Percentiles rank a stretch among this genome's conserved stretches.
phyloP scores from a whole-genome alignment of 2,329 filamentous ascomycete genomes.

The Coniochaeta hoffmannii region DNA sequence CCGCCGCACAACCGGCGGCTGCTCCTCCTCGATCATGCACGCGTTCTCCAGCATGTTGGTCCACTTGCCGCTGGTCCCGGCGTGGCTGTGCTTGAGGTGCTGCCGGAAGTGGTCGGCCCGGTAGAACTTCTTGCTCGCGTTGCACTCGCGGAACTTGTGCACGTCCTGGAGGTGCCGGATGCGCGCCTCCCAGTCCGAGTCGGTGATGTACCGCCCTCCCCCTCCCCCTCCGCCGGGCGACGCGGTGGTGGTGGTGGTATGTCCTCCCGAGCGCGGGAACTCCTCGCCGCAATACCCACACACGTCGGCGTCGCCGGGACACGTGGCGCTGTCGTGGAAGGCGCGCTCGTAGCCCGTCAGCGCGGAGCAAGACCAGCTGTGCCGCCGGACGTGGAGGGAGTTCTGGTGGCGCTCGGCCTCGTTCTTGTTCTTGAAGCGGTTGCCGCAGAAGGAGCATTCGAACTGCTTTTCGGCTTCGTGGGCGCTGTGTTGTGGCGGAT shows the following conservation, averaged over 20 bases:
- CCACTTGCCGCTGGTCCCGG: constrained; percentile 95
- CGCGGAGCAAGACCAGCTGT: constrained; percentile 96
- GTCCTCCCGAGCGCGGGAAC: constrained; percentile 55
- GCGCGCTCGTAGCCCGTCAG: constrained; percentile 70
- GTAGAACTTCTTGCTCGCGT: constrained; percentile 97
- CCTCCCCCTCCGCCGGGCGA: constrained; percentile 19
- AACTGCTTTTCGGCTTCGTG: constrained; percentile 97
- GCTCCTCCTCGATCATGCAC: constrained; percentile 91
- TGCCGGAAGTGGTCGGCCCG: constrained; percentile 96
- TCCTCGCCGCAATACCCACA: constrained; percentile 97
- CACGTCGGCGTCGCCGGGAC: constrained; percentile 63
- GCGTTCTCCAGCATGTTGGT: constrained; percentile 96
- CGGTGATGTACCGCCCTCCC: constrained; percentile 43
- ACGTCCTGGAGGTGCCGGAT: constrained; percentile 81
- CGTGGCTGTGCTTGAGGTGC: constrained; percentile 95
- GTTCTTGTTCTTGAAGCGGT: constrained; percentile 98
- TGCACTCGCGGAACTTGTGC: constrained; percentile 97
- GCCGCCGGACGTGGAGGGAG: constrained; percentile 81
- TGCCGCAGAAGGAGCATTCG: constrained; percentile 84
- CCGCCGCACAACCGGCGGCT: constrained; percentile 33
- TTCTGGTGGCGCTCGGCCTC: constrained; percentile 96
- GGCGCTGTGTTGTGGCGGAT: too few species aligned
- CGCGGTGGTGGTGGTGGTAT: constrained; percentile 20
- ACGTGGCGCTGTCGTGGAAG: constrained; percentile 72
- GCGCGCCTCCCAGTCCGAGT: constrained; percentile 81